Conservation (phyloP, 192 early-diverging fungal genomes). For the Linnemannia exigua region DNA sequence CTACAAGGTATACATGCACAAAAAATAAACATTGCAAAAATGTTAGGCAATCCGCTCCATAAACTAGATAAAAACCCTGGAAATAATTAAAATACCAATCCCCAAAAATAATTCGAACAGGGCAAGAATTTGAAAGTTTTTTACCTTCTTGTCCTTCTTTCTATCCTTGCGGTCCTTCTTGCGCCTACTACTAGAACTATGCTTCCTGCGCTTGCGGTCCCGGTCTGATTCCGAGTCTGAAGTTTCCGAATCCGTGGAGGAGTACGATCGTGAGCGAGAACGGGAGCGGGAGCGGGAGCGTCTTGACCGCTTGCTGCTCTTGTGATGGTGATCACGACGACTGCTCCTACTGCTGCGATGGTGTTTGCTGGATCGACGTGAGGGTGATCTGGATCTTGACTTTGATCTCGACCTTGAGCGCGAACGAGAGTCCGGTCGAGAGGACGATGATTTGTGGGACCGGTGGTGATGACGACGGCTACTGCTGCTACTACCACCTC, state of each 20-base stretch:
- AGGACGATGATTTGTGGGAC: constrained; percentile 5
- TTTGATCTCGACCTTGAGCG: constrained; percentile 12
- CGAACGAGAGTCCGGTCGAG: constrained; percentile 11
- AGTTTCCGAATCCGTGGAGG: constrained; percentile 33
- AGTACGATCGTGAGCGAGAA: constrained; percentile 33
- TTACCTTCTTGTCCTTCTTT: constrained; percentile 62
- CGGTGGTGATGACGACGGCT: constrained; percentile 16
- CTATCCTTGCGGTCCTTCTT: constrained; percentile 62
- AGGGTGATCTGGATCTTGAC: constrained; percentile 36
- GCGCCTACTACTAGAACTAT: constrained; percentile 28
- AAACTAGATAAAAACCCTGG: too few species aligned
- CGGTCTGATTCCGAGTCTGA: constrained; percentile 47
- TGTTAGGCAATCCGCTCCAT: too few species aligned
- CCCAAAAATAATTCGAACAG: neutral
- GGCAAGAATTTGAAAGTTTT: neutral
- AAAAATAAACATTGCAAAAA: neutral
- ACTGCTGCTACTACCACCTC: neutral
- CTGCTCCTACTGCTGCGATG: neutral
- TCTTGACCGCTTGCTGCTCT: constrained; percentile 33
- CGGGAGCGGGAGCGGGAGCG: constrained; percentile 37
- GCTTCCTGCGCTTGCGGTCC: constrained; percentile 47
- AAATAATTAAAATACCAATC: too few species aligned
- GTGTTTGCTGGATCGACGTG: constrained; percentile 23
- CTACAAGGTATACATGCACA: constrained; percentile 7
- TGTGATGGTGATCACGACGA: constrained; percentile 8